Conservation (phyloP, 2,329 filamentous ascomycete genomes). For the Colletotrichum sp. region DNA sequence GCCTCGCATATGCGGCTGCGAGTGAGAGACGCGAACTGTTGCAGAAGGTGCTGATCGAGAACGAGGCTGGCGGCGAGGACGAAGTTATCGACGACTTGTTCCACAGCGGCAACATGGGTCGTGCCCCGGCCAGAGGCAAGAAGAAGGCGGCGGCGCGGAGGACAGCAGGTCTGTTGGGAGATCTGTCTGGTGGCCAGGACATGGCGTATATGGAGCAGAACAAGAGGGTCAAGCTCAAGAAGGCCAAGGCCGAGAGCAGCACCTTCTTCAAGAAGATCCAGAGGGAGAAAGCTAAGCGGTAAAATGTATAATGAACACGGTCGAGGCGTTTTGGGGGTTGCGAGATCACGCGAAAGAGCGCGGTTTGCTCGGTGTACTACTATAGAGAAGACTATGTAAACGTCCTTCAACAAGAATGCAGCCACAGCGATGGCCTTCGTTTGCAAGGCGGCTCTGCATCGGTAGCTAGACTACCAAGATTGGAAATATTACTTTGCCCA, state of each 20-base stretch:
- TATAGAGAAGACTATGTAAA: neutral
- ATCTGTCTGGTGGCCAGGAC: slow-evolving; percentile 88
- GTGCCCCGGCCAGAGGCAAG: slow-evolving; percentile 42
- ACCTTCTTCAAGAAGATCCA: slow-evolving; percentile 71
- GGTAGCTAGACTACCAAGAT: neutral
- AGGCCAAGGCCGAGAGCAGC: slow-evolving; percentile 67
- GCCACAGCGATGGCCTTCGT: neutral
- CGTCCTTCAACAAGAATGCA: neutral
- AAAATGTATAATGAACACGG: slow-evolving; percentile 1
- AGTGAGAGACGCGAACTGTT: slow-evolving; percentile 85
- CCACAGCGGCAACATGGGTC: slow-evolving; percentile 45
- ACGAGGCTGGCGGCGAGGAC: slow-evolving; percentile 74
- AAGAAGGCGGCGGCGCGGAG: slow-evolving; percentile 69
- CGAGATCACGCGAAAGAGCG: neutral
- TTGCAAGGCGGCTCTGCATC: neutral
- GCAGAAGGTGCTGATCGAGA: slow-evolving; percentile 87
- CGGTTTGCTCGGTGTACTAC: neutral
- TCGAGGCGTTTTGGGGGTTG: neutral
- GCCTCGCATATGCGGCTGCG: slow-evolving; percentile 80
- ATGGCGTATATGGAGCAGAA: slow-evolving; percentile 96
- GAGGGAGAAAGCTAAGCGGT: slow-evolving; percentile 53
- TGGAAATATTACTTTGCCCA: neutral
- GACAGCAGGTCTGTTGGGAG: slow-evolving; percentile 84
- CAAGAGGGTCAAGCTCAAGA: slow-evolving; percentile 69
- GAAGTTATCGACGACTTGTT: slow-evolving; percentile 73